Conservation (phyloP, 305 asterid genomes). For the Solanum hybrid region DNA sequence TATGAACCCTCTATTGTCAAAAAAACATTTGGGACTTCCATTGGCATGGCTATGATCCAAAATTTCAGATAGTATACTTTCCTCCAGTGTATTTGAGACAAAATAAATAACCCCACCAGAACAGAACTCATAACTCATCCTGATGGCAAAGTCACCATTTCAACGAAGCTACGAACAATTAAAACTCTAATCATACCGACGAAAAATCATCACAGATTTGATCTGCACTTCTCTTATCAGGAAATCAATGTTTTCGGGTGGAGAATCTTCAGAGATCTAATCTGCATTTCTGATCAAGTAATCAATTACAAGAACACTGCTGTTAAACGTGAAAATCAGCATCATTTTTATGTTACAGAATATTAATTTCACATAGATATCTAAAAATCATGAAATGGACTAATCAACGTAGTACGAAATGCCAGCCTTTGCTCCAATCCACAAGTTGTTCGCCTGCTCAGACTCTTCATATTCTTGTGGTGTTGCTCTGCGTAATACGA, state of each 20-base stretch:
- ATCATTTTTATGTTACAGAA: not conserved
- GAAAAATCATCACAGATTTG: not conserved
- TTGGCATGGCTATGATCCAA: not conserved
- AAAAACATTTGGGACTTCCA: not conserved
- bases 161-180: not conserved
- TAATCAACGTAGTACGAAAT: not conserved
- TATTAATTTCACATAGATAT: not conserved
- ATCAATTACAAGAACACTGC: not conserved
- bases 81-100: not conserved
- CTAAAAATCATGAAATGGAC: not conserved
- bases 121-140: not conserved
- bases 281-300: not conserved
- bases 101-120: not conserved
- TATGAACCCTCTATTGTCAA: not conserved
- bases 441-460: not conserved
- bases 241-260: not conserved
- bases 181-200: not conserved
- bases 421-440: not conserved
- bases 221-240: not conserved
- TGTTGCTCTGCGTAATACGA: not conserved
- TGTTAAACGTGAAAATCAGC: not conserved
- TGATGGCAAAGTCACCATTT: not conserved
- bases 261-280: not conserved
- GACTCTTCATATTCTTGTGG: not conserved
- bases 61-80: not conserved